Conservation (phyloP, 768 basidiomycete genomes). For the Mycena floridula region DNA sequence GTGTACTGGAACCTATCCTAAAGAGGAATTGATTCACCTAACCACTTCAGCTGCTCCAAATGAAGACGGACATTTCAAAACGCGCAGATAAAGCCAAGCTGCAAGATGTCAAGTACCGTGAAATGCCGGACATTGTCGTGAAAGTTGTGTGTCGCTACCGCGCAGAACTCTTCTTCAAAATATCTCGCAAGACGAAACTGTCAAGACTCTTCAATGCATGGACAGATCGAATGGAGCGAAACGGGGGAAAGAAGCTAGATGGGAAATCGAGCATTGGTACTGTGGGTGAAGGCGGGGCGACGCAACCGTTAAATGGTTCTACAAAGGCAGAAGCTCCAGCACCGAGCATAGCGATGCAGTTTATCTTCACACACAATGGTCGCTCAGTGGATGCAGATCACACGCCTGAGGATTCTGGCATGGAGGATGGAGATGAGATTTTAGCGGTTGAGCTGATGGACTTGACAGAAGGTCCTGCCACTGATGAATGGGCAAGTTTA, state of each 20-base stretch:
- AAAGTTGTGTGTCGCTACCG: constrained; percentile 87
- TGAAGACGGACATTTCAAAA: constrained; percentile 79
- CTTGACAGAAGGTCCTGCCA: constrained; percentile 61
- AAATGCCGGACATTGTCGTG: constrained; percentile 86
- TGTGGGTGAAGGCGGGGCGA: constrained; percentile 18
- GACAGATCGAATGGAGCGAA: constrained; percentile 82
- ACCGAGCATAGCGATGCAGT: constrained; percentile 48
- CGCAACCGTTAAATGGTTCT: constrained; percentile 13
- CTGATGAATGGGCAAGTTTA: constrained; percentile 56
- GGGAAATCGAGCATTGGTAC: constrained; percentile 19
- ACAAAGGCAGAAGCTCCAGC: constrained; percentile 5
- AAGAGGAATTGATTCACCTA: constrained; percentile 4
- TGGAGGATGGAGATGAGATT: constrained; percentile 88
- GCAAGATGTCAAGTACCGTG: constrained; percentile 76
- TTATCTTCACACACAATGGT: constrained; percentile 82
- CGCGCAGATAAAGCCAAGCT: constrained; percentile 73
- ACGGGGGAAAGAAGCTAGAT: constrained; percentile 38
- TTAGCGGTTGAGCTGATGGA: constrained; percentile 89
- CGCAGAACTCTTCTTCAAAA: constrained; percentile 89
- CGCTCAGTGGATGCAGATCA: constrained; percentile 73
- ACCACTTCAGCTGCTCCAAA: constrained; percentile 55
- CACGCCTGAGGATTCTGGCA: constrained; percentile 80
- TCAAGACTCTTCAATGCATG: constrained; percentile 80
- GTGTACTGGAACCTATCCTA: constrained; percentile 8
- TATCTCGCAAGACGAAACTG: constrained; percentile 84